phyloP scores from a whole-genome alignment of 2,329 filamentous ascomycete species.

The Monosporascus sp. region DNA sequence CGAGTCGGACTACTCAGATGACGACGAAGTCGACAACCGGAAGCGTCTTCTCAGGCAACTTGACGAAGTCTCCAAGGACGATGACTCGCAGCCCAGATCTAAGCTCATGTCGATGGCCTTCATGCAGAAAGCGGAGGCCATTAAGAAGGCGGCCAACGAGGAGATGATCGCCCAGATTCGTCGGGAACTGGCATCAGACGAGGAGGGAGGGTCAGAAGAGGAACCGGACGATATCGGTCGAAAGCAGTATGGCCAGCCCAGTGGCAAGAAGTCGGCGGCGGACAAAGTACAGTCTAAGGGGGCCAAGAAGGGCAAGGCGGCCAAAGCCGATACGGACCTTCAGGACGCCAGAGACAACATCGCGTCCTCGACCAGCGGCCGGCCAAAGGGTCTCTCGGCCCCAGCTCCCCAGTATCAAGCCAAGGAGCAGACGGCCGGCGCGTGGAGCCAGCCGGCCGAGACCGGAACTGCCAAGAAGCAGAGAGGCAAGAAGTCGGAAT shows the following conservation, averaged over 20 bases:
- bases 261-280: constrained; percentile 23
- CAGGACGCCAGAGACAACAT: constrained; percentile 33
- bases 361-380: constrained; percentile 15
- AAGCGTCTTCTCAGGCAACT: constrained; percentile 43
- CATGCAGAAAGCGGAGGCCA: constrained; percentile 83
- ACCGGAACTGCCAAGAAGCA: constrained; percentile 18
- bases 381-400: constrained; percentile 17
- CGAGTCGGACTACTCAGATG: constrained; percentile 50
- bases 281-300: constrained; percentile 18
- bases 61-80: constrained; percentile 37
- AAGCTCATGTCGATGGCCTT: constrained; percentile 83
- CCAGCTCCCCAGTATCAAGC: constrained; percentile 6
- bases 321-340: constrained; percentile 29
- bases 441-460: constrained; percentile 22
- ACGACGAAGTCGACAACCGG: constrained; percentile 48
- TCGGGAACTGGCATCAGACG: constrained; percentile 63
- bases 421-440: constrained; percentile 19
- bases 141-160: constrained; percentile 74
- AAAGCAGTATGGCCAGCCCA: constrained; percentile 56
- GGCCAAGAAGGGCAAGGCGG: constrained; percentile 31
- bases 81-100: constrained; percentile 51
- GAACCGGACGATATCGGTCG: constrained; percentile 60
- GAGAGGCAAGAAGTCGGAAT: constrained; percentile 17
- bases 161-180: constrained; percentile 65
- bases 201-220: constrained; percentile 44